Conservation (phyloP, 768 basidiomycete species). For the Chlorophyllum brunneum region DNA sequence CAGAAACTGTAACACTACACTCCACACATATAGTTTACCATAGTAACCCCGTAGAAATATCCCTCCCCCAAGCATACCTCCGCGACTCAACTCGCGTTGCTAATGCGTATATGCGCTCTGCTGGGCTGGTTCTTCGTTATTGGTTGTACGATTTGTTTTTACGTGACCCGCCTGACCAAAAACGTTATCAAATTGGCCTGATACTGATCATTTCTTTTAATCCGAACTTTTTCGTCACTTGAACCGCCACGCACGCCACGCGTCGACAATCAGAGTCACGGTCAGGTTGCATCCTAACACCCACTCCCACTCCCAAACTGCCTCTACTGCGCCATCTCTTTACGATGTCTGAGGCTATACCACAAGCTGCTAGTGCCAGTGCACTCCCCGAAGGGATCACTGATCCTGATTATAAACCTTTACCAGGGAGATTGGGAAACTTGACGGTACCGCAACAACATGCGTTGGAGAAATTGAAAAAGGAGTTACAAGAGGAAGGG, state of each 20-base stretch:
- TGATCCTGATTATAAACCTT: constrained; percentile 61
- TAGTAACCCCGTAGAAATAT: not conserved
- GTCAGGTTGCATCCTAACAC: not conserved
- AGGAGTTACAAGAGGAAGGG: constrained; percentile 60
- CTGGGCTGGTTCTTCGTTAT: not conserved
- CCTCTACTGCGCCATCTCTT: not conserved
- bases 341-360: not conserved
- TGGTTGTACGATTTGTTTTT: too few species aligned
- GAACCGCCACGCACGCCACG: too few species aligned
- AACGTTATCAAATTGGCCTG: too few species aligned
- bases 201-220: too few species aligned
- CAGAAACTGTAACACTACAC: constrained; percentile 23
- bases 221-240: too few species aligned
- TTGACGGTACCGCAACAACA: constrained; percentile 59
- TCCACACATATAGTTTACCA: not conserved
- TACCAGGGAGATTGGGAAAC: constrained; percentile 78
- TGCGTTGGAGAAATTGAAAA: constrained; percentile 66
- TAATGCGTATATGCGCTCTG: not conserved
- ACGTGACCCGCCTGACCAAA: too few species aligned
- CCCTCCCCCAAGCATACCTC: not conserved
- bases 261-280: too few species aligned
- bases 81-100: constrained; percentile 17
- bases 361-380: constrained; percentile 46
- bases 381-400: constrained; percentile 56
- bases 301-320: not conserved